phyloP scores from a whole-genome alignment of 805 yeast genomes.

The Suhomyces xylopsoci region DNA sequence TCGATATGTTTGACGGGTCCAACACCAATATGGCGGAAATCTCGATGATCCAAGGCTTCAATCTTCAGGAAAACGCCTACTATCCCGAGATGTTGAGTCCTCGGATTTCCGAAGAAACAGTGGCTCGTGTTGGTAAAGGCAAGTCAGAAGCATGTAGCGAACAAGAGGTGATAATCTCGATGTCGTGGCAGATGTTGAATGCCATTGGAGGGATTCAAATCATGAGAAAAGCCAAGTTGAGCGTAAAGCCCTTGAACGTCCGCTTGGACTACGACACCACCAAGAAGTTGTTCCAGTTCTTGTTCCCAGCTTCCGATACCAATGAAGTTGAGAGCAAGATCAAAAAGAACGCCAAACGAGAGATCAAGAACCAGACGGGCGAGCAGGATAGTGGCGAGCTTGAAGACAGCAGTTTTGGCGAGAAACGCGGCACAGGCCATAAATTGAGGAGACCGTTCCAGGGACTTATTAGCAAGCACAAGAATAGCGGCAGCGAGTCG shows the following conservation, averaged over 20 bases:
- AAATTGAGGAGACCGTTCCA: neutral
- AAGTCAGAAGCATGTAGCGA: slow-evolving; percentile 6
- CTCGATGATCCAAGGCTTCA: slow-evolving; percentile 64
- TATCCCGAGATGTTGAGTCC: slow-evolving; percentile 75
- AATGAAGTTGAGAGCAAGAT: slow-evolving; percentile 2
- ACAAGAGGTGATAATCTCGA: slow-evolving; percentile 22
- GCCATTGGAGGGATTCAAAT: slow-evolving; percentile 93
- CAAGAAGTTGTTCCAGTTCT: slow-evolving; percentile 57
- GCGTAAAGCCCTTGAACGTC: slow-evolving; percentile 63
- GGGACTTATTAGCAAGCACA: neutral
- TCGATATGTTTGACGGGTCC: slow-evolving; percentile 64
- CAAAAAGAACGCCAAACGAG: neutral
- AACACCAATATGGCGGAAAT: slow-evolving; percentile 60
- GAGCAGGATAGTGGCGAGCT: neutral
- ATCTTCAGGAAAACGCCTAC: slow-evolving; percentile 51
- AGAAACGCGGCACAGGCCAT: neutral
- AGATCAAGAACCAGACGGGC: neutral
- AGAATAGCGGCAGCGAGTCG: neutral
- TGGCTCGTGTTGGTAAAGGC: slow-evolving; percentile 8
- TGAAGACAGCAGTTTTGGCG: neutral
- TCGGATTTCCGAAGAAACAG: slow-evolving; percentile 12
- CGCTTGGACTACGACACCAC: slow-evolving; percentile 74
- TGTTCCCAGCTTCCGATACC: slow-evolving; percentile 57
- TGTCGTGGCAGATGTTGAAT: slow-evolving; percentile 72
- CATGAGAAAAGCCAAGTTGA: slow-evolving; percentile 59